Base-by-base conservation (phyloP, 495 filamentous ascomycete species). In the Penicillium fimorum region DNA sequence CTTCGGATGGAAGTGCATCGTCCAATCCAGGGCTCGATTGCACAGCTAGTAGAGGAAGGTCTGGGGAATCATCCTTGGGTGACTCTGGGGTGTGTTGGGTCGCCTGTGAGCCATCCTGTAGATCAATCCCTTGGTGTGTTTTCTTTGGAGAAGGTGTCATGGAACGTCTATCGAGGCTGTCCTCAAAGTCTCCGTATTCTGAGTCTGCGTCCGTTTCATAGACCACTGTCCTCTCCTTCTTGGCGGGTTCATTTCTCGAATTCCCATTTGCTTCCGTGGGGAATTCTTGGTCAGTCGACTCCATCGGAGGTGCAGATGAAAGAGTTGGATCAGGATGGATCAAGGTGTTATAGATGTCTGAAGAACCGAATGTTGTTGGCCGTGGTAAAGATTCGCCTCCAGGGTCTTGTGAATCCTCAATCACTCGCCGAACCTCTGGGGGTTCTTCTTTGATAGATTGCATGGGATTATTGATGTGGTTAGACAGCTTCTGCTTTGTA, bases 181-280 rank as follows among this genome's bases (percentile, higher is more conserved):
- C 59, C 20, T 72, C 65, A 17, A 50, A 58, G 9, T 73, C 74
- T 15, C 61, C 67, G 41, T 72, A 66, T 12, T 76, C 72, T 13
- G 68, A 63, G 11, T 77, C 76, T 1, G 67, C 76, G 57, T 79
- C 76, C 2, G 76, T 79, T 47, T 77, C 76, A 56, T 77, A 77
- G 9, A 79, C 57, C 12, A 79, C 70, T 1, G 66, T 75, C 41
- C 68, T 67, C 29, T 71, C 61, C 10, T 57, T 61, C 38, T 64
- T 63, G 6, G 44, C 51, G 3, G 27, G 53, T 43, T 49, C 42
- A 27, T 35, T 17, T 40, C 29, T 47, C 1, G 47, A 25, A 17
- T 51, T 50, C 5, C 42, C 5, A 30, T 44, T 35, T 43, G 24
- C 38, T 37, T 27, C 41, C 17, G 20, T 15, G 15, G 13, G 10